Evolutionary conservation across 176 grass and related monocot species (phyloP).

Genomic region (Zea luxurians): DNA sequence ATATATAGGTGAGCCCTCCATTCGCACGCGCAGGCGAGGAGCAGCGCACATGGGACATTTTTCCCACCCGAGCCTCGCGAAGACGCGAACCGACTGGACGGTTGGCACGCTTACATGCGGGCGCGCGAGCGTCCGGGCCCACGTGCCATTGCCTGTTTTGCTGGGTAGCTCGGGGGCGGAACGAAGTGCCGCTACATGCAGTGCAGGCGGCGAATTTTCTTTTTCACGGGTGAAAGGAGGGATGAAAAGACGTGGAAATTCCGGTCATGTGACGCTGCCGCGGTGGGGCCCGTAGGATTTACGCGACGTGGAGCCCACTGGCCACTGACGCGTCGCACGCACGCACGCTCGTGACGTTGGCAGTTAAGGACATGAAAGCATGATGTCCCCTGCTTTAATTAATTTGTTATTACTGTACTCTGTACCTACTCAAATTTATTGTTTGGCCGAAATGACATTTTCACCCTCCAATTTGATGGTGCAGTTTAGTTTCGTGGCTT

Average conservation of each 20-base stretch:
- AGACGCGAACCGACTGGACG: not conserved
- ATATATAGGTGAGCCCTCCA: constrained; percentile 39
- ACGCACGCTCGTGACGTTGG: not conserved
- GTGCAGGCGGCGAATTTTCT: not conserved
- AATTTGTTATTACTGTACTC: too few species aligned
- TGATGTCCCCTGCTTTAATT: not conserved
- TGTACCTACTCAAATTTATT: not conserved
- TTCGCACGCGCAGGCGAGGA: constrained; percentile 22
- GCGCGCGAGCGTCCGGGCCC: fast-evolving
- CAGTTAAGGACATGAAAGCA: not conserved
- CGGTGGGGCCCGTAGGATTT: not conserved
- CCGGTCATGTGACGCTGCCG: not conserved
- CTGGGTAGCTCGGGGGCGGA: not conserved
- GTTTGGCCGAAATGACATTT: not conserved
- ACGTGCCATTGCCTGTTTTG: not conserved
- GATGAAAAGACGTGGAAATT: not conserved
- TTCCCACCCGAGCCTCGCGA: not conserved
- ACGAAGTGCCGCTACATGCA: not conserved
- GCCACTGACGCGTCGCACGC: not conserved
- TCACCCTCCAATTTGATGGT: not conserved
- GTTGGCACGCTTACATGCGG: not conserved
- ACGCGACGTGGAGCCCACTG: constrained; percentile 6
- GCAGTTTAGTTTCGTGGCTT: not conserved
- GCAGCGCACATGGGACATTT: constrained; percentile 16
- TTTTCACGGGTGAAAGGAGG: not conserved